These are phyloP conservation scores for Fusarium papillatum DNA, from an alignment of 2,329 filamentous ascomycete genomes.

Conservation along the genomic window DNA sequence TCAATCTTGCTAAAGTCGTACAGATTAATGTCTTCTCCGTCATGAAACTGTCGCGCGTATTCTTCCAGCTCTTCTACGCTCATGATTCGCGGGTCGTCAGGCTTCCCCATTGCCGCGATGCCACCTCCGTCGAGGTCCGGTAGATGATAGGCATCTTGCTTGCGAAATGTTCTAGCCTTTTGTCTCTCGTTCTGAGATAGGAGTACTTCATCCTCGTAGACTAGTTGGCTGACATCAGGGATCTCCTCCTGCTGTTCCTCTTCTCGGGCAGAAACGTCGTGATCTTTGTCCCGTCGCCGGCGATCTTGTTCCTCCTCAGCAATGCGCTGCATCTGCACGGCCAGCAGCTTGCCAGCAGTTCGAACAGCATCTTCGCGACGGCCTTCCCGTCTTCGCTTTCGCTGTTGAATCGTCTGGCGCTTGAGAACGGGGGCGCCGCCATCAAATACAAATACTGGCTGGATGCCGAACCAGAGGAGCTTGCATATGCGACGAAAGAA, in stretches of 20 bases:
- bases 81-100: slow-evolving; percentile 97
- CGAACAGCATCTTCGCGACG: slow-evolving; percentile 91
- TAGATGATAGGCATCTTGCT: slow-evolving; percentile 95
- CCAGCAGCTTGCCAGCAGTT: slow-evolving; percentile 92
- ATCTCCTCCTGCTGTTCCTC: slow-evolving; percentile 74
- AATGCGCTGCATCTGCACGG: slow-evolving; percentile 92
- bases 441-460: slow-evolving; percentile 98
- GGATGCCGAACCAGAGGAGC: slow-evolving; percentile 95
- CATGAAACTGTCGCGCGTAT: slow-evolving; percentile 93
- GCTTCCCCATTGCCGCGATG: slow-evolving; percentile 87
- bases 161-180: slow-evolving; percentile 83
- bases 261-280: slow-evolving; percentile 54
- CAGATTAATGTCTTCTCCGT: slow-evolving; percentile 89
- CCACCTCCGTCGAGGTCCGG: slow-evolving; percentile 85
- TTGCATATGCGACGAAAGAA: slow-evolving; percentile 99
- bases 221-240: slow-evolving; percentile 76
- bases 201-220: slow-evolving; percentile 92
- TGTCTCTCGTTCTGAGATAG: slow-evolving; percentile 84
- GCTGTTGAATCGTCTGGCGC: slow-evolving; percentile 85
- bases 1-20: slow-evolving; percentile 99
- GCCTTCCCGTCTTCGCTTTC: slow-evolving; percentile 87
- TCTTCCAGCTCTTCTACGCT: slow-evolving; percentile 93
- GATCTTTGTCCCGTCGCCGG: slow-evolving; percentile 63
- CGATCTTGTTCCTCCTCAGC: slow-evolving; percentile 88
- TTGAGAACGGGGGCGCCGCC: slow-evolving; percentile 94